Conservation (phyloP, 257 asterid species). For the Avicennia marina region DNA sequence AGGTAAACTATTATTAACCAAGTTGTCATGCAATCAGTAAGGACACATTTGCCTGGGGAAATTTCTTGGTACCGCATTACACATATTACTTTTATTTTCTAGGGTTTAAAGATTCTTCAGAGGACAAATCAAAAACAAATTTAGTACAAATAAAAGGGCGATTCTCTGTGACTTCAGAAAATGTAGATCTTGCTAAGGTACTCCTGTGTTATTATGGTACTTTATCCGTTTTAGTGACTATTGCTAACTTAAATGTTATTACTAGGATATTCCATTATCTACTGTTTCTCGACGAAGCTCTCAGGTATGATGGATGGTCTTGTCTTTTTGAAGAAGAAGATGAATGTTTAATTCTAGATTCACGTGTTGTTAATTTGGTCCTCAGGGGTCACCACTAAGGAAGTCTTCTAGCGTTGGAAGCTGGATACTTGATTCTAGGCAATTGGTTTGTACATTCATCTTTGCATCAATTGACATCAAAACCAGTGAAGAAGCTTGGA, state of each 20-base stretch:
- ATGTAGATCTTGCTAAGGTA: slow-evolving; percentile 97
- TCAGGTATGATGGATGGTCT: slow-evolving; percentile 48
- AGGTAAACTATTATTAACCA: slow-evolving; percentile 41
- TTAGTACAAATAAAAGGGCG: slow-evolving; percentile 98
- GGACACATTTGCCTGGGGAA: slow-evolving; percentile 5
- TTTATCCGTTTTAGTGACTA: slow-evolving; percentile 17
- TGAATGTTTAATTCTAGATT: slow-evolving; percentile 21
- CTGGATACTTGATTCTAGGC: slow-evolving; percentile 82
- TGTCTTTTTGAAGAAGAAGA: slow-evolving; percentile 21
- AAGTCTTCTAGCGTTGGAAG: slow-evolving; percentile 95
- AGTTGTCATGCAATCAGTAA: slow-evolving; percentile 16
- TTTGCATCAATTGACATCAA: slow-evolving; percentile 13
- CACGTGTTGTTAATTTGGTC: slow-evolving; percentile 25
- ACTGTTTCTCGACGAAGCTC: slow-evolving; percentile 69
- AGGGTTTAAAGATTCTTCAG: slow-evolving; percentile 83
- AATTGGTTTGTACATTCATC: slow-evolving; percentile 48
- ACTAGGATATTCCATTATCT: slow-evolving; percentile 80
- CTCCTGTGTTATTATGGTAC: slow-evolving; percentile 14
- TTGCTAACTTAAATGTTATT: slow-evolving; percentile 42
- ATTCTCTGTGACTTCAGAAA: slow-evolving; percentile 97
- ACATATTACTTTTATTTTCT: slow-evolving; percentile 11
- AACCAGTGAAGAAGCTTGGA: slow-evolving; percentile 14
- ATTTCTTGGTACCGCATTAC: slow-evolving; percentile 2
- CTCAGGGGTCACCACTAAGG: slow-evolving; percentile 82
- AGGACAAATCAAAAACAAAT: slow-evolving; percentile 79